Conservation (phyloP, 345 rosid species). For the Rhodamnia rubescens region DNA sequence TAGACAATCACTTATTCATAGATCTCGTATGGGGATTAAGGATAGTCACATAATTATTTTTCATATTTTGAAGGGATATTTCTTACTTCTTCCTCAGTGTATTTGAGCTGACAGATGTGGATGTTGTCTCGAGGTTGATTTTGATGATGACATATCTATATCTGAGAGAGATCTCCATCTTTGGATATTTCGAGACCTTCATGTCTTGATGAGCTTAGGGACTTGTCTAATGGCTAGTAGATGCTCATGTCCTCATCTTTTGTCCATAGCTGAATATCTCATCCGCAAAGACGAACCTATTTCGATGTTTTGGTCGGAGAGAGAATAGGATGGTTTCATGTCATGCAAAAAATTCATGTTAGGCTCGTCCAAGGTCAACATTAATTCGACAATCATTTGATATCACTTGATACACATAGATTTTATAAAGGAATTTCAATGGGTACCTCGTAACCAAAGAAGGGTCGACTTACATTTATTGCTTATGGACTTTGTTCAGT, state of each 20-base stretch:
- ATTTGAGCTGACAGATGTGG: too few species aligned
- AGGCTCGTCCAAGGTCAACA: background rate
- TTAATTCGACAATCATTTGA: background rate
- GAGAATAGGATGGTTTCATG: background rate
- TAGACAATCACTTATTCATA: too few species aligned
- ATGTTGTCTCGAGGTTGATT: background rate
- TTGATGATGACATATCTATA: background rate
- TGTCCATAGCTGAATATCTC: background rate
- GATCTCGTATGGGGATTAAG: too few species aligned
- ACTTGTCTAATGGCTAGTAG: background rate
- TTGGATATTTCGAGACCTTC: background rate
- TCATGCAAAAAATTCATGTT: background rate
- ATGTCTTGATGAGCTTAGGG: background rate
- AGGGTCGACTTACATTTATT: background rate
- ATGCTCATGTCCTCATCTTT: background rate
- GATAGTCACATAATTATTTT: background rate
- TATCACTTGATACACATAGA: background rate
- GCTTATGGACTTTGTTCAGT: background rate
- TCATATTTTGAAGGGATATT: background rate
- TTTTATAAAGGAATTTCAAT: background rate
- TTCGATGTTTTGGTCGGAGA: background rate
- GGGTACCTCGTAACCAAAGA: background rate
- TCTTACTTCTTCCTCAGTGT: too few species aligned
- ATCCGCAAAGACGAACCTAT: background rate
- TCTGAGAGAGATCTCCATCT: background rate